A percentile compares a stretch with the other conserved stretches of the same genome.
These are phyloP conservation scores for Puccinia hordei DNA, from an alignment of 1,284 basidiomycete species.

Conservation along the genomic window DNA sequence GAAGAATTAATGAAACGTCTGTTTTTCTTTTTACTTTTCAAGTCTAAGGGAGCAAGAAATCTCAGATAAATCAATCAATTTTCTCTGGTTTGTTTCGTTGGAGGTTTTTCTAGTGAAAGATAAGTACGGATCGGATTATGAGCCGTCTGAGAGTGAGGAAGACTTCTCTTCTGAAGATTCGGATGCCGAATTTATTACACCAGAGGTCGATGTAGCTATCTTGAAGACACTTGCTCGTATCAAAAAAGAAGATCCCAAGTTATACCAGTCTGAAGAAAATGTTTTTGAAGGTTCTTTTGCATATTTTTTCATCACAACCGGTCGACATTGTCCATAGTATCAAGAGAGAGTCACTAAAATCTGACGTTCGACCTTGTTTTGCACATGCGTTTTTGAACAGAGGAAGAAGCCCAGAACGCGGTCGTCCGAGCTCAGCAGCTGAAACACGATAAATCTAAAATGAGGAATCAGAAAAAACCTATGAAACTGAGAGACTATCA, in stretches of 20 bases:
- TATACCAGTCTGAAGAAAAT: too few species aligned
- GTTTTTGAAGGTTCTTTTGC: constrained; percentile 71
- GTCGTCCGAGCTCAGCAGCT: constrained; percentile 53
- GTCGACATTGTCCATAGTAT: constrained; percentile 13
- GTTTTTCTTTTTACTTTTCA: neutral
- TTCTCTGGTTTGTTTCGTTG: too few species aligned
- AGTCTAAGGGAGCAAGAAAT: neutral
- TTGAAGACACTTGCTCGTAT: too few species aligned
- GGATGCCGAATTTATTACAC: too few species aligned
- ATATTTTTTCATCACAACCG: constrained; percentile 18
- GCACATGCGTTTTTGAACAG: constrained; percentile 50
- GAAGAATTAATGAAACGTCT: too few species aligned
- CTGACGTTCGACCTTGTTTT: constrained; percentile 10
- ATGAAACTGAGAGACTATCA: constrained; percentile 63
- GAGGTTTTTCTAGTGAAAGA: constrained; percentile 72
- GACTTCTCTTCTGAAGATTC: too few species aligned
- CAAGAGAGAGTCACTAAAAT: neutral
- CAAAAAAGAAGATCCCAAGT: too few species aligned
- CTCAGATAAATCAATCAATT: constrained; percentile 51
- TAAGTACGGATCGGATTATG: constrained; percentile 75
- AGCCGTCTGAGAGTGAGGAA: too few species aligned
- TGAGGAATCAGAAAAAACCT: constrained; percentile 56
- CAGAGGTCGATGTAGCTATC: too few species aligned
- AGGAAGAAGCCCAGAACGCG: constrained; percentile 58
- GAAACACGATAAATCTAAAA: constrained; percentile 57